Conservation (phyloP, 305 asterid genomes). For the Fraxinus latifolia region DNA sequence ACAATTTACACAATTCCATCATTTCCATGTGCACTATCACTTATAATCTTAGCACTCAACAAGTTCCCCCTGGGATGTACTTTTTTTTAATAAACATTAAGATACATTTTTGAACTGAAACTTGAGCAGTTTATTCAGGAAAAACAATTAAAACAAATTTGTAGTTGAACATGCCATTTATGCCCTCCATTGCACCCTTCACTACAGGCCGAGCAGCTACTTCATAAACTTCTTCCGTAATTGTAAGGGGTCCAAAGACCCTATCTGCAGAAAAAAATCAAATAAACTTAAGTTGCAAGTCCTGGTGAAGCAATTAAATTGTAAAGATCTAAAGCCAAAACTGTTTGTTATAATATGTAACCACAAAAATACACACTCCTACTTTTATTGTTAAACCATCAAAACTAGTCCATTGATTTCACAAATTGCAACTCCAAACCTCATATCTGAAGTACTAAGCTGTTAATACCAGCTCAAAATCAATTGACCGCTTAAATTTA, state of each 20-base stretch:
- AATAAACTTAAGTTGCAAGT: not conserved
- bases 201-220: constrained; percentile 97
- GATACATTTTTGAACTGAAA: not conserved
- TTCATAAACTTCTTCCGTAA: constrained; percentile 84
- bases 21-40: not conserved
- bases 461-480: not conserved
- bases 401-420: constrained; percentile 1
- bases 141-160: constrained; percentile 11
- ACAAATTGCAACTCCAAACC: not conserved
- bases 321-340: constrained; percentile 8
- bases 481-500: constrained; percentile 4
- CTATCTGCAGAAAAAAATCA: constrained; percentile 51
- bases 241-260: constrained; percentile 76
- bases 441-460: not conserved
- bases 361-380: not conserved
- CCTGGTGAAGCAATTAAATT: constrained; percentile 20
- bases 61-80: constrained; percentile 18
- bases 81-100: not conserved
- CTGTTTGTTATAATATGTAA: not conserved
- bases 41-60: constrained; percentile 4
- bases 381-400: not conserved
- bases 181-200: constrained; percentile 95
- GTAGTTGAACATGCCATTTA: constrained; percentile 60
- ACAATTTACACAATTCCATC: constrained; percentile 7
- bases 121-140: not conserved